Percentiles rank a stretch among this genome's conserved stretches.
Evolutionary conservation across 257 asterid genomes (phyloP).

Genomic region (Schizonepeta tenuifolia): DNA sequence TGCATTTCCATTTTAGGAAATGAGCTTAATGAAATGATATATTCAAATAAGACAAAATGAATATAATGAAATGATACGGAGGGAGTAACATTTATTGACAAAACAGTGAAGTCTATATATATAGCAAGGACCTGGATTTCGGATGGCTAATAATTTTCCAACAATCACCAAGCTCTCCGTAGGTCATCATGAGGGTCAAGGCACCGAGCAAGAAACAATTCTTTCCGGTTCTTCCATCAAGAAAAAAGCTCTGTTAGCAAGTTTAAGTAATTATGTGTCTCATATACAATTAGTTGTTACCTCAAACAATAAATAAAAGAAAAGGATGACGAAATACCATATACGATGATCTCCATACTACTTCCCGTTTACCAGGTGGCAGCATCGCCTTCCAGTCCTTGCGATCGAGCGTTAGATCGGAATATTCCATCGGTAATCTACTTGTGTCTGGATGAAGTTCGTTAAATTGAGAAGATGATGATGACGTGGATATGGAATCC

Average conservation of each 20-base stretch:
- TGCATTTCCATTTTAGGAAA: too few relatives aligned
- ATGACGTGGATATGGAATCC: constrained; percentile 2
- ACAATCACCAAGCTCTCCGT: background rate
- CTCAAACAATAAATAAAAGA: background rate
- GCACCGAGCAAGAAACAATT: constrained; percentile 23
- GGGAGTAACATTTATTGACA: too few relatives aligned
- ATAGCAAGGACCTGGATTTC: constrained; percentile 17
- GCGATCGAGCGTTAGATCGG: background rate
- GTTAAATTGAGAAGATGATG: background rate
- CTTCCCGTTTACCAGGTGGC: constrained; percentile 1
- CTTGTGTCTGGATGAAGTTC: background rate
- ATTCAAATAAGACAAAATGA: too few relatives aligned
- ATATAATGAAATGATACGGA: too few relatives aligned
- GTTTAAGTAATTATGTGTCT: background rate
- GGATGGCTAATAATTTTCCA: background rate
- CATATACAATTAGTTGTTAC: too few relatives aligned
- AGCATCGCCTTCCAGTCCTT: constrained; percentile 5
- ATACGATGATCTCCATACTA: background rate
- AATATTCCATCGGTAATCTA: constrained; percentile 7
- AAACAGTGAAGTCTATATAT: too few relatives aligned
- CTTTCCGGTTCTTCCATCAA: background rate
- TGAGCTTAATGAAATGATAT: too few relatives aligned
- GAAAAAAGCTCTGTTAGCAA: constrained; percentile 8
- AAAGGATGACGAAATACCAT: background rate
- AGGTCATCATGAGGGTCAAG: background rate